Base-by-base conservation (phyloP, 1,284 basidiomycete genomes). In the Veloboletus limbatus region DNA sequence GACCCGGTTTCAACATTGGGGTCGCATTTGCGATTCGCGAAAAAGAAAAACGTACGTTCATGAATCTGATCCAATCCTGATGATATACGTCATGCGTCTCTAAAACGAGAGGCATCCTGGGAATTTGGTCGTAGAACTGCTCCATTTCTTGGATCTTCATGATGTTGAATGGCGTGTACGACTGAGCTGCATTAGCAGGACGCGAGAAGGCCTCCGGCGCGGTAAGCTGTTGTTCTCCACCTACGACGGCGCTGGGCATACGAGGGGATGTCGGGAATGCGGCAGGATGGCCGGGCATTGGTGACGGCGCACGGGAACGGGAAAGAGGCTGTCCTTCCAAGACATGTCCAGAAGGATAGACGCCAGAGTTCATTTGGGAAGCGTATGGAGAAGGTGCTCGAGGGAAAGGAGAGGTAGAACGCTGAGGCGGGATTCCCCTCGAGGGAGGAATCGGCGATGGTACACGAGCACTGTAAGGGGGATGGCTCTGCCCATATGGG, bases 141-240 rank as follows among this genome's bases (percentile, higher is more conserved):
- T 89, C 82, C 82, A 91, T 79, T 39, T 87, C 79, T 54, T 81
- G 76, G 41, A 89, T 71, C 63, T 83, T 87, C 69, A 81, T 77
- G 20, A 74, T 68, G 21, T 79, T 78, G 58, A 89, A 91, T 25
- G 79, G 77, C 0, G 80, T 77, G 62, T 83, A 91, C 8, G 82
- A 69, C 55, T 81, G 77, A 17, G 78, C 76, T 22, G 76, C 74
- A 57, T 85, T 86, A 31, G 83, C 75, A 11, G 82, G 79, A 41
- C 86, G 80, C 10, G 72, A 76, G 68, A 88, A 88, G 40, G 80
- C 80, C 54, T 86, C 84, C 0, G 86, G 87, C 2, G 78, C 72
- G 31, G 76, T 60, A 16, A 86, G 70, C 48, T 77, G 66, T 17
- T 17, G 22, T 0, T 72, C 71, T 37, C 56, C 67, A 13, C 63